Conservation (phyloP, 2,329 filamentous ascomycete genomes). For the Colletotrichum cereale region DNA sequence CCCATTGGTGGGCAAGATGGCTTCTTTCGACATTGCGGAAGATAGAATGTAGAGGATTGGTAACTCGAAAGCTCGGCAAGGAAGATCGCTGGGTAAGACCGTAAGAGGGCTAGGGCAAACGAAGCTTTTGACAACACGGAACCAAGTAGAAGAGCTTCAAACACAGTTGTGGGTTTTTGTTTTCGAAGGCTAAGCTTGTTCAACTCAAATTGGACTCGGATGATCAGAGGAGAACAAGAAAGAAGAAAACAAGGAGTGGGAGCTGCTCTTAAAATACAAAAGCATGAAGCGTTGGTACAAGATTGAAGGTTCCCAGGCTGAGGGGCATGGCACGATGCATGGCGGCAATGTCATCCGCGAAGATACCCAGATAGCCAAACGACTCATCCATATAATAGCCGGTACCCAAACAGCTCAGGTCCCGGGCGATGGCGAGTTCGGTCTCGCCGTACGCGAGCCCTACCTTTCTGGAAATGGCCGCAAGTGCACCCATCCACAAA, state of each 20-base stretch:
- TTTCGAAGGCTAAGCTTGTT: neutral
- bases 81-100: neutral
- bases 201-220: neutral
- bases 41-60: no score
- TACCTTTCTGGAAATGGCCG: neutral
- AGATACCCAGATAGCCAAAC: neutral
- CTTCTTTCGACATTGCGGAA: constrained; percentile 2
- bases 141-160: neutral
- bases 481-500: neutral
- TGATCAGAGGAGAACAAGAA: neutral
- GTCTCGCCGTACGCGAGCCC: neutral
- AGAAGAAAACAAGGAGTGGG: neutral
- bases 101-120: rapidly evolving
- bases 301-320: no score
- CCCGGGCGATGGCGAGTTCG: neutral
- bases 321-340: no score
- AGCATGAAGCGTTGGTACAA: neutral
- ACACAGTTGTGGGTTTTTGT: neutral
- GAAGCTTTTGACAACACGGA: neutral
- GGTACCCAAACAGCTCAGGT: no score
- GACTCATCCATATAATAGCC: neutral
- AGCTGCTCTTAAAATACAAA: neutral
- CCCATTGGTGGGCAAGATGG: constrained; percentile 3
- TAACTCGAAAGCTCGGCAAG: no score
- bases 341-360: neutral